Evolutionary conservation across 257 asterid genomes (phyloP).

Genomic region (Phtheirospermum japonicum): DNA sequence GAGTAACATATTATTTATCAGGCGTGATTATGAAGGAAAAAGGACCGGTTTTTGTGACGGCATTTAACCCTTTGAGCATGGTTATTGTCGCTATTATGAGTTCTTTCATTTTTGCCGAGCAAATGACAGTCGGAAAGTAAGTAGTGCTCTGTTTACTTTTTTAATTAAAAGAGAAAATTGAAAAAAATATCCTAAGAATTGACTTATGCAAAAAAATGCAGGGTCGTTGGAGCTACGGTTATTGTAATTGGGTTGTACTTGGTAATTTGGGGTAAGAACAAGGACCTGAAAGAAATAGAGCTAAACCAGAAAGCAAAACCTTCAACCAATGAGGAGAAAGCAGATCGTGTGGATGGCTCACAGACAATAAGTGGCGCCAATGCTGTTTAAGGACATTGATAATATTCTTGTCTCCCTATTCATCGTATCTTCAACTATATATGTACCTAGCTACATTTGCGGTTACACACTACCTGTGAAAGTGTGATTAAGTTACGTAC

Average conservation of each 20-base stretch:
- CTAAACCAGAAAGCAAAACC: too few species aligned
- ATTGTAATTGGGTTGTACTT: constrained; percentile 46
- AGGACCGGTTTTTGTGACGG: constrained; percentile 61
- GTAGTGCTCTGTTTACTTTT: too few species aligned
- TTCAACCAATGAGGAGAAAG: background rate
- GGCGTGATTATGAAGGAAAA: constrained; percentile 50
- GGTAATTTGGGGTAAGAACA: constrained; percentile 51
- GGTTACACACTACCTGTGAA: constrained; percentile 3
- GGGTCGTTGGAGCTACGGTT: constrained; percentile 41
- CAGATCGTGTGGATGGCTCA: background rate
- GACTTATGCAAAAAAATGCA: constrained; percentile 21
- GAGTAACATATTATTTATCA: constrained; percentile 41
- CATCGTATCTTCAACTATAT: background rate
- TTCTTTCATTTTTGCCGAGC: constrained; percentile 50
- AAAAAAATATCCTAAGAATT: background rate
- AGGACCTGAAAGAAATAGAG: constrained; percentile 28
- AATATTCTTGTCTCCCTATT: constrained; percentile 12
- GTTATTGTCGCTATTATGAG: constrained; percentile 49
- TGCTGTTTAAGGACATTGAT: background rate
- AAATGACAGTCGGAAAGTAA: constrained; percentile 53
- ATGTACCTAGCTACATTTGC: too few species aligned
- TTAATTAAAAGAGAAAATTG: too few species aligned
- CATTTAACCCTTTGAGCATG: constrained; percentile 53
- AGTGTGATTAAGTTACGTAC: constrained; percentile 17
- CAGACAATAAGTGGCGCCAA: background rate